Evolutionary conservation across 768 basidiomycete species (phyloP).

Genomic region (Amyloporia xantha): DNA sequence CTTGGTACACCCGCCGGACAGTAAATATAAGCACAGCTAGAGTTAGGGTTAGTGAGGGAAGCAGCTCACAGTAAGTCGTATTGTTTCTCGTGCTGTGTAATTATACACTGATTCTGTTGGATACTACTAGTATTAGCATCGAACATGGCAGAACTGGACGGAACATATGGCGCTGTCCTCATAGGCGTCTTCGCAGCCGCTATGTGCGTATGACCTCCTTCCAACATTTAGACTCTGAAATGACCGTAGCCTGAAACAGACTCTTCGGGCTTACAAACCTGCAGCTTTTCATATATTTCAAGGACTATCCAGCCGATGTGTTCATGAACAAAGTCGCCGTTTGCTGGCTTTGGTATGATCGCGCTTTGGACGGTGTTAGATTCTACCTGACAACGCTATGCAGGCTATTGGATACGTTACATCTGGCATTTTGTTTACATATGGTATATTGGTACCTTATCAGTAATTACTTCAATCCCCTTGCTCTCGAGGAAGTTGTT

Average conservation of each 20-base stretch:
- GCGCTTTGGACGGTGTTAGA: neutral
- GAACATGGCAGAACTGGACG: slow-evolving; percentile 6
- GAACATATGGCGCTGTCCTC: slow-evolving; percentile 17
- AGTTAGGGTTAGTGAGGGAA: no score
- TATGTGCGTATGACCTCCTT: no score
- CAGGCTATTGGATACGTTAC: slow-evolving; percentile 16
- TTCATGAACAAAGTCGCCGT: slow-evolving; percentile 14
- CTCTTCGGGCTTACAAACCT: slow-evolving; percentile 16
- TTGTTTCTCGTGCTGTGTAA: no score
- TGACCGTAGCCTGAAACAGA: slow-evolving; percentile 3
- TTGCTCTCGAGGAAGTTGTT: slow-evolving; percentile 10
- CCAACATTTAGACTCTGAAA: no score
- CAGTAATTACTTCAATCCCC: slow-evolving; percentile 11
- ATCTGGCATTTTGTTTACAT: slow-evolving; percentile 14
- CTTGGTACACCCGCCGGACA: no score
- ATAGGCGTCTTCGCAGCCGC: slow-evolving; percentile 14
- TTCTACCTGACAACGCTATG: no score
- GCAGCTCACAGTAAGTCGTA: no score
- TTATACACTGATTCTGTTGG: no score
- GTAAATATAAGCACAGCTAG: no score
- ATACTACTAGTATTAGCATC: no score
- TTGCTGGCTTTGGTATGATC: slow-evolving; percentile 13
- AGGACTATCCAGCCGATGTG: slow-evolving; percentile 11
- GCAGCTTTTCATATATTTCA: slow-evolving; percentile 15
- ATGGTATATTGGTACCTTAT: slow-evolving; percentile 17